Percentiles rank a stretch among this genome's conserved stretches.
These are phyloP conservation scores for Aspergillus caelatus DNA, from an alignment of 2,329 filamentous ascomycete species.

Conservation along the genomic window DNA sequence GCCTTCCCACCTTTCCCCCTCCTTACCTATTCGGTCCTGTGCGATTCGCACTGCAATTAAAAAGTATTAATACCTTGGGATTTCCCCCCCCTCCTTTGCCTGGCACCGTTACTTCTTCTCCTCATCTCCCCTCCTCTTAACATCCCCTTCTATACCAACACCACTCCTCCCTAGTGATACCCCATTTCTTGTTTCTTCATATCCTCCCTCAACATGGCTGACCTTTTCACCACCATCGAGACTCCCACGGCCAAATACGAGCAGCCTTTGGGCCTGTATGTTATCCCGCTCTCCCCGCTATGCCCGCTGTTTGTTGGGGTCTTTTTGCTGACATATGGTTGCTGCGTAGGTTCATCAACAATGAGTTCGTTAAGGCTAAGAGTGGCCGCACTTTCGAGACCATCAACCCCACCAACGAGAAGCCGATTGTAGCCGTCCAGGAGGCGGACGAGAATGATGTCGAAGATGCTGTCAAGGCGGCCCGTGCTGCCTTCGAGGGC, in stretches of 20 bases:
- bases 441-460: slow-evolving; percentile 83
- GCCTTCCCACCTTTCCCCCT: slow-evolving; percentile 1
- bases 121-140: background rate
- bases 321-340: background rate
- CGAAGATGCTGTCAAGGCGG: slow-evolving; percentile 77
- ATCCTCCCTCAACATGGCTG: slow-evolving; percentile 20
- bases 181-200: background rate
- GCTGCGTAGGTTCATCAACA: slow-evolving; percentile 46
- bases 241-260: slow-evolving; percentile 42
- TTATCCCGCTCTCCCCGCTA: background rate
- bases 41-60: background rate
- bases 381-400: slow-evolving; percentile 91
- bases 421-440: slow-evolving; percentile 78
- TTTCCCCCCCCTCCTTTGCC: background rate
- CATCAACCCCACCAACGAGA: slow-evolving; percentile 84
- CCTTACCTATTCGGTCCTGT: background rate
- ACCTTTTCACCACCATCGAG: slow-evolving; percentile 37
- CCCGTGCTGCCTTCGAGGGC: slow-evolving; percentile 82
- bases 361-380: slow-evolving; percentile 70
- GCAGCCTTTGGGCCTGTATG: slow-evolving; percentile 42
- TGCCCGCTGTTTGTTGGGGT: slow-evolving; percentile 11
- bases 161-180: slow-evolving; percentile 10
- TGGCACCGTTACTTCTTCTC: background rate
- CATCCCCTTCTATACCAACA: background rate
- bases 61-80: background rate